A percentile compares a stretch with the other conserved stretches of the same genome.
Conservation (phyloP, 208 protist species). For the Trypanosoma mega region DNA sequence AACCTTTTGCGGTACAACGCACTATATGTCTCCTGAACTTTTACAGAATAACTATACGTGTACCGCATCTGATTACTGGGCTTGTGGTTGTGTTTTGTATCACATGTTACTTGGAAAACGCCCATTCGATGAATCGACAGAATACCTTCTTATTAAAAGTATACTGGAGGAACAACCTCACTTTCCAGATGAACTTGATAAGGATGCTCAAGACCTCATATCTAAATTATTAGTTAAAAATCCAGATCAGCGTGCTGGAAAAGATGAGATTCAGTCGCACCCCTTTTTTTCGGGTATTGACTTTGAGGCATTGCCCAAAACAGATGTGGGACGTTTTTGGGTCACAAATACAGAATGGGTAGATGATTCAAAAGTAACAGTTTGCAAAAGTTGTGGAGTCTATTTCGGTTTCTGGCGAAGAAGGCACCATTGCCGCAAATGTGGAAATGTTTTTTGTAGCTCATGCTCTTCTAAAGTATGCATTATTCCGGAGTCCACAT, state of each 20-base stretch:
- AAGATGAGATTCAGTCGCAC: conserved; percentile 71
- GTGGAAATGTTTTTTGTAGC: conserved; percentile 84
- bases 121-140: conserved; percentile 86
- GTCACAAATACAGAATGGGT: conserved; percentile 79
- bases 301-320: conserved; percentile 44
- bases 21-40: conserved; percentile 95
- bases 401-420: conserved; percentile 51
- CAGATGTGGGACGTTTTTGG: conserved; percentile 58
- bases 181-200: conserved; percentile 64
- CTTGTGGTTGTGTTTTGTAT: conserved; percentile 91
- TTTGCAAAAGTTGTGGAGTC: conserved; percentile 67
- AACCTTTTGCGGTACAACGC: conserved; percentile 89
- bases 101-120: conserved; percentile 85
- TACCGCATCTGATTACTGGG: conserved; percentile 93
- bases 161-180: conserved; percentile 86
- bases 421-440: conserved; percentile 83
- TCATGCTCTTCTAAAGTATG: conserved; percentile 49
- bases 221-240: conserved; percentile 72
- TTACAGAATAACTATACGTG: conserved; percentile 92
- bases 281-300: conserved; percentile 75
- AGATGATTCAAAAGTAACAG: conserved; percentile 52
- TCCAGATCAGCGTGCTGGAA: conserved; percentile 56
- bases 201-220: conserved; percentile 74
- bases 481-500: conserved; percentile 44
- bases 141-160: conserved; percentile 86